Evolutionary conservation across 1,284 basidiomycete species (phyloP).

Genomic region (Takashimella koratensis): DNA sequence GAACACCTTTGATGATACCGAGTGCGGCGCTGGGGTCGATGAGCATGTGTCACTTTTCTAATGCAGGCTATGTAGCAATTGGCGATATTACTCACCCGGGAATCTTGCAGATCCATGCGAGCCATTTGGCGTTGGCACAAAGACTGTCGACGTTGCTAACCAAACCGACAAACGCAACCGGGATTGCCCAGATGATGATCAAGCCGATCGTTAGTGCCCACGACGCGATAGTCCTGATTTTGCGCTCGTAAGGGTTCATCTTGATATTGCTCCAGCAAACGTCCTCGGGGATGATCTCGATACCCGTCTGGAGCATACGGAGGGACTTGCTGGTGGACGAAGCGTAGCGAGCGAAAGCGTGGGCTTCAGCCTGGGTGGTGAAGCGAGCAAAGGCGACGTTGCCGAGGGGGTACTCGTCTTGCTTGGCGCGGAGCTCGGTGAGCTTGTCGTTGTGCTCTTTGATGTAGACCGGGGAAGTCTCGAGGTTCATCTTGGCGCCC

Average conservation of each 20-base stretch:
- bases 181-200: conserved; percentile 54
- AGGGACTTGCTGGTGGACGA: conserved; percentile 46
- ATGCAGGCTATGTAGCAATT: neutral
- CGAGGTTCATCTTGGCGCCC: conserved; percentile 55
- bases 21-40: conserved; percentile 54
- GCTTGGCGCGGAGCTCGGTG: conserved; percentile 56
- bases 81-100: conserved; percentile 45
- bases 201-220: conserved; percentile 55
- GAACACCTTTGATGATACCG: conserved; percentile 86
- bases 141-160: conserved; percentile 77
- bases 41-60: no score
- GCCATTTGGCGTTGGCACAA: conserved; percentile 62
- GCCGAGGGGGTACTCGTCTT: conserved; percentile 45
- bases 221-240: conserved; percentile 51
- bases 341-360: conserved; percentile 60
- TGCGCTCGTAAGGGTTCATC: conserved; percentile 55
- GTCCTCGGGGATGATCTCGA: conserved; percentile 69
- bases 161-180: conserved; percentile 78
- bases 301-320: conserved; percentile 56
- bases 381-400: conserved; percentile 82
- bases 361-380: conserved; percentile 62
- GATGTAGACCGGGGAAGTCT: conserved; percentile 54
- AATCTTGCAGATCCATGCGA: conserved; percentile 76
- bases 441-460: conserved; percentile 52
- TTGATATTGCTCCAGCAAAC: conserved; percentile 78